Conservation (phyloP, 768 basidiomycete genomes). For the Boletus insuetus region DNA sequence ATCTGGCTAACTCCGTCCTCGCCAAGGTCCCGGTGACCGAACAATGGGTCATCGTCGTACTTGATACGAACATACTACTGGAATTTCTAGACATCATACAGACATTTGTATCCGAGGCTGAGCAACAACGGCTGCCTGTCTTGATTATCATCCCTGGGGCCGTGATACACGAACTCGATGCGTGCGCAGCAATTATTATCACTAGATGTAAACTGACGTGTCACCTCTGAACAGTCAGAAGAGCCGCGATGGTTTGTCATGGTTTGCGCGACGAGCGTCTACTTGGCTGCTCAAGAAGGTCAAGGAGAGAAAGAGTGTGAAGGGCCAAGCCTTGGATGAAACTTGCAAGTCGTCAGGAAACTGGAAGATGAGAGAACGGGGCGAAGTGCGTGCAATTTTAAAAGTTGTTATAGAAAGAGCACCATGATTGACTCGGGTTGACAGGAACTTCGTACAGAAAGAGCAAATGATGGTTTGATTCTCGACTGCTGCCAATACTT, state of each 20-base stretch:
- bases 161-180: slow-evolving; percentile 77
- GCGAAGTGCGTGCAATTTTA: slow-evolving; percentile 36
- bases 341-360: slow-evolving; percentile 58
- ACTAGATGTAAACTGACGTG: neutral
- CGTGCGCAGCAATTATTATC: slow-evolving; percentile 38
- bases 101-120: slow-evolving; percentile 62
- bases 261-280: slow-evolving; percentile 69
- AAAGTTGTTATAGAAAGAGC: neutral
- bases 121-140: slow-evolving; percentile 47
- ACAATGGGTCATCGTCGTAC: slow-evolving; percentile 48
- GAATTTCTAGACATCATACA: slow-evolving; percentile 63
- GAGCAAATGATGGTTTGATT: slow-evolving; percentile 66
- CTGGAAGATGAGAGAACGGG: slow-evolving; percentile 52
- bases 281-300: slow-evolving; percentile 65
- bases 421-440: neutral
- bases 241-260: slow-evolving; percentile 42
- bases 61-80: slow-evolving; percentile 80
- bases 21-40: slow-evolving; percentile 43
- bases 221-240: slow-evolving; percentile 34
- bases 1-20: neutral
- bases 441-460: slow-evolving; percentile 32
- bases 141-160: slow-evolving; percentile 68
- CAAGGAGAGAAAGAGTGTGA: slow-evolving; percentile 52
- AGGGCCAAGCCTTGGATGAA: slow-evolving; percentile 61
- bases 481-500: slow-evolving; percentile 76